Evolutionary conservation across 495 filamentous ascomycete species (phyloP).

Genomic region (Neurospora sp.): DNA sequence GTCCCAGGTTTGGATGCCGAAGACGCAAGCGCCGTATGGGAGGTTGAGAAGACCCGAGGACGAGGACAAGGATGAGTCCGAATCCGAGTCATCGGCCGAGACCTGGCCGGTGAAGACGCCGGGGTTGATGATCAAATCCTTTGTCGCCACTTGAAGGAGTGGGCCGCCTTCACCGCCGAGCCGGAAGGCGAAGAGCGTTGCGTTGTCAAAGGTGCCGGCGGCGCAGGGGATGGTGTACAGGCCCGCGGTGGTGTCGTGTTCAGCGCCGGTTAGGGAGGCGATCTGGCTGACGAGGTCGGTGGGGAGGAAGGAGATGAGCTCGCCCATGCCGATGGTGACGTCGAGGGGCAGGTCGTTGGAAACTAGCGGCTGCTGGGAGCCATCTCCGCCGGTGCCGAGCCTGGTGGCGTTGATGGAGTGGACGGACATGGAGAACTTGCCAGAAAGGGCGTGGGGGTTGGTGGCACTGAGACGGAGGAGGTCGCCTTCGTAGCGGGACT

Average conservation of each 20-base stretch:
- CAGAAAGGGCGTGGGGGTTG: conserved; percentile 21
- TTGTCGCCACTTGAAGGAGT: conserved; percentile 51
- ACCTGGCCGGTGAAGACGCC: conserved; percentile 22
- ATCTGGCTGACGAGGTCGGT: conserved; percentile 45
- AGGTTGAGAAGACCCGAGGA: not conserved
- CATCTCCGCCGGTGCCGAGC: conserved; percentile 10
- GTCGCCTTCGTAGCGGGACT: conserved; percentile 56
- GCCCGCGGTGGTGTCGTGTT: conserved; percentile 25
- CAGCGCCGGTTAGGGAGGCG: too few relatives aligned
- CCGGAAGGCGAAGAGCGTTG: conserved; percentile 49
- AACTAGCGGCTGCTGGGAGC: conserved; percentile 29
- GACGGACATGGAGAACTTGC: conserved; percentile 56
- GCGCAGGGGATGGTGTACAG: conserved; percentile 57
- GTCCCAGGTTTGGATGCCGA: conserved; percentile 46
- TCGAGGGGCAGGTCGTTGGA: conserved; percentile 57
- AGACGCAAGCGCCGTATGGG: conserved; percentile 39
- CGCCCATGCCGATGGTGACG: conserved; percentile 43
- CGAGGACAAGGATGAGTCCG: not conserved
- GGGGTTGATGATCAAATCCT: conserved; percentile 52
- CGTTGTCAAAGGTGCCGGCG: conserved; percentile 28
- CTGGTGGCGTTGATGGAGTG: conserved; percentile 26
- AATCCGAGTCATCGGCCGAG: conserved; percentile 12
- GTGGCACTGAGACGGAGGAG: conserved; percentile 49
- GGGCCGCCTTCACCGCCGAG: conserved; percentile 38
- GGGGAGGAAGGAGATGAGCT: conserved; percentile 66